Conservation (phyloP, 768 basidiomycete genomes). For the Termitomyces sp. region DNA sequence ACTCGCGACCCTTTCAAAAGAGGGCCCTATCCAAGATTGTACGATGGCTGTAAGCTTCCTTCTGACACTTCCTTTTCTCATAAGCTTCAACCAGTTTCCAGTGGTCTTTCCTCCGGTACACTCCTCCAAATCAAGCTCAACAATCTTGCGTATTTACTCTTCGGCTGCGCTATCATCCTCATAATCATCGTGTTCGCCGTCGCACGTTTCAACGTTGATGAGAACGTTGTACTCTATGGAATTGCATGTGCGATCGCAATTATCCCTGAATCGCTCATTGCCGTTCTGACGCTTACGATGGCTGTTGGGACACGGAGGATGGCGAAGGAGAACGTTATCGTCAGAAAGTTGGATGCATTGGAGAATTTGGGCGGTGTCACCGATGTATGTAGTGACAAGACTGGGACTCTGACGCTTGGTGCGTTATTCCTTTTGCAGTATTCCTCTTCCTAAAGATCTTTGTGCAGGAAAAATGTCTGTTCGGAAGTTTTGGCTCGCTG, state of each 20-base stretch:
- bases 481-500: slow-evolving; percentile 34
- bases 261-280: slow-evolving; percentile 39
- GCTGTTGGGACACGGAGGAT: slow-evolving; percentile 54
- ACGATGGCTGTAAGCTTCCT: slow-evolving; percentile 23
- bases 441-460: not conserved
- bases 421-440: not conserved
- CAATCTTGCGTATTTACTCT: slow-evolving; percentile 31
- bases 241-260: slow-evolving; percentile 37
- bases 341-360: slow-evolving; percentile 59
- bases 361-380: slow-evolving; percentile 58
- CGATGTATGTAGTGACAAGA: slow-evolving; percentile 61
- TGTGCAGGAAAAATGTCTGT: slow-evolving; percentile 35
- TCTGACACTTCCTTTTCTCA: not conserved
- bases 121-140: slow-evolving; percentile 34
- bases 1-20: slow-evolving; percentile 20
- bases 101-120: slow-evolving; percentile 31
- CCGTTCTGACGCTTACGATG: slow-evolving; percentile 54
- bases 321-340: slow-evolving; percentile 55
- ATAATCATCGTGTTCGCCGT: slow-evolving; percentile 36
- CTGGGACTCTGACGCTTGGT: slow-evolving; percentile 52
- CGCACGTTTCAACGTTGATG: slow-evolving; percentile 26
- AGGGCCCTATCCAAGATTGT: slow-evolving; percentile 19
- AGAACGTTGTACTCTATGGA: slow-evolving; percentile 31
- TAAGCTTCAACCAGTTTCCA: slow-evolving; percentile 8
- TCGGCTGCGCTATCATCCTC: slow-evolving; percentile 31